phyloP scores from a whole-genome alignment of 2,329 filamentous ascomycete species.

The Canariomyces notabilis region DNA sequence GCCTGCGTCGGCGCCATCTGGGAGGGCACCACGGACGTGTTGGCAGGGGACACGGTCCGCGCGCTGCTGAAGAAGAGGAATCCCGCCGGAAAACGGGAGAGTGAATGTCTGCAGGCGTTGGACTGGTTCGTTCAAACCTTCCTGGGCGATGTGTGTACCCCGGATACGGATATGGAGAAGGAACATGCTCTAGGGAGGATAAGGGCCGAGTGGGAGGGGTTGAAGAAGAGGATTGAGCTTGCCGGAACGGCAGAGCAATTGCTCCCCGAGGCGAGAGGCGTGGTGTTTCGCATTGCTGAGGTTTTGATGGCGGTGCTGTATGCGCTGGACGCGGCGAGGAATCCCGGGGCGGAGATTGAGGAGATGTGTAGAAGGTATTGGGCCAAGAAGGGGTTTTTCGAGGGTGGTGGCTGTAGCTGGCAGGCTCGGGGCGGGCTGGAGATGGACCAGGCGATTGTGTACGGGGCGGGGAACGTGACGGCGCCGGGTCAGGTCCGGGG shows the following conservation, averaged over 20 bases:
- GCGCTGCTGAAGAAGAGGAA: conserved; percentile 48
- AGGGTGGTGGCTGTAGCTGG: not conserved
- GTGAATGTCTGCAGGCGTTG: conserved; percentile 38
- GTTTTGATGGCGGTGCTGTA: conserved; percentile 41
- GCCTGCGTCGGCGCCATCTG: conserved; percentile 57
- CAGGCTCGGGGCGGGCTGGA: conserved; percentile 11
- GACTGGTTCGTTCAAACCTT: conserved; percentile 36
- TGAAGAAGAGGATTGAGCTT: conserved; percentile 37
- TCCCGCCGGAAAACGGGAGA: conserved; percentile 32
- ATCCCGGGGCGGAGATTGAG: conserved; percentile 33
- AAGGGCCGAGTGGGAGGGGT: conserved; percentile 34
- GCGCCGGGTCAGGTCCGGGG: not conserved
- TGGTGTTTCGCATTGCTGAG: conserved; percentile 42
- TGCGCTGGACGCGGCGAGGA: conserved; percentile 35
- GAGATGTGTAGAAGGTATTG: conserved; percentile 40
- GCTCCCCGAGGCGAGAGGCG: conserved; percentile 40
- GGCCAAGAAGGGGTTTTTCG: conserved; percentile 25
- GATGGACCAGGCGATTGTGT: conserved; percentile 26
- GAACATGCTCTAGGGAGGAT: conserved; percentile 31
- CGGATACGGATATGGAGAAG: conserved; percentile 26
- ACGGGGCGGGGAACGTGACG: conserved; percentile 19
- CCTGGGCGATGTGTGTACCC: conserved; percentile 23
- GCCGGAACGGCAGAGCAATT: conserved; percentile 34
- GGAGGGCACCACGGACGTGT: conserved; percentile 65
- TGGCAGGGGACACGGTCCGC: conserved; percentile 49